Evolutionary conservation across 169 alveolate species (phyloP), one percentile per base, ranked within the genome.

Genomic region (Plasmodium cynomolgi): DNA sequence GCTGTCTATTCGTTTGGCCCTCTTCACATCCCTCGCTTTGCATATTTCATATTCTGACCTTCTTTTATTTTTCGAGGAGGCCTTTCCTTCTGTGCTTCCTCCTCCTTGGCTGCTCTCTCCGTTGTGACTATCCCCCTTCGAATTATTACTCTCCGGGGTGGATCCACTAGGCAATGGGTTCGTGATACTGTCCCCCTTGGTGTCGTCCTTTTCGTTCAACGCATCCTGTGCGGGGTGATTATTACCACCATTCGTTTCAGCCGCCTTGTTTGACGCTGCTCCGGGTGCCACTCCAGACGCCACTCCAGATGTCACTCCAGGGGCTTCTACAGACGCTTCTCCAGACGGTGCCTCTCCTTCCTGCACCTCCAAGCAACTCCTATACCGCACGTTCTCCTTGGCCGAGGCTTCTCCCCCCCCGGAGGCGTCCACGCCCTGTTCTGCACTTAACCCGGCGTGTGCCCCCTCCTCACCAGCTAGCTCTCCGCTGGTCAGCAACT

Each of bases 291-390:
- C 5, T 39, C 1, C 62, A 15, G 62, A 13, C 1, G 0, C 56
- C 11, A 11, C 56, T n/a, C 56, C 56, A 1, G 9, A n/a, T 44
- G 17, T 44, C 58, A 11, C 58, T 44, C 58, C 58, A 44, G 11
- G 58, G 58, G 75, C 5, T 39, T 1, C 17, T 47, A 0, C 62
- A 15, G 62, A 13, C 1, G 0, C 56, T 44, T 44, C 56, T n/a
- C 56, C 56, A 1, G 9, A n/a, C n/a, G 17, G n/a, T 23, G 6
- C 23, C 2, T 77, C 56, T 1, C 8, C 68, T 0, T 26, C 84
- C 4, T 5, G 56, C 23, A 37, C 84, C 84, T 80, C 84, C 29
- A 80, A 20, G 74, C 84, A 80, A 44, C 84, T 80, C 71, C 8
- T 44, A 80, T 80, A 80, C 23, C 84, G 84, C 34, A 4, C 74